These are phyloP conservation scores for Leccinum boreale DNA, from an alignment of 768 basidiomycete species.

Conservation along the genomic window DNA sequence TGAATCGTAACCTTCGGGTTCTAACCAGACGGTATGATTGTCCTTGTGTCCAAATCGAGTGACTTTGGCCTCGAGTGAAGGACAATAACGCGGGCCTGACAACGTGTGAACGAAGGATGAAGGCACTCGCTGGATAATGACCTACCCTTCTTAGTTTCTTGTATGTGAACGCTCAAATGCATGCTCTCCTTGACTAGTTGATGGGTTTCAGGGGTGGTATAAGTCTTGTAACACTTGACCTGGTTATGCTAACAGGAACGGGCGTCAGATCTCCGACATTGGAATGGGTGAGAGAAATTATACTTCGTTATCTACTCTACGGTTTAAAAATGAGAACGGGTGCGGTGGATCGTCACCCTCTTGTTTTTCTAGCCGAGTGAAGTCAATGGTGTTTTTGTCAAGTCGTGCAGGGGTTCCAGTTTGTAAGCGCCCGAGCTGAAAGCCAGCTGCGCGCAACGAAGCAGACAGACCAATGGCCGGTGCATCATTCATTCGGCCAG, in stretches of 20 bases:
- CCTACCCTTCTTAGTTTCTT: conserved; percentile 82
- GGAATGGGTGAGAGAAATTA: conserved; percentile 13
- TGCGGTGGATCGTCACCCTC: conserved; percentile 60
- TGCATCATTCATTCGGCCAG: conserved; percentile 70
- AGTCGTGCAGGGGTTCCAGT: conserved; percentile 86
- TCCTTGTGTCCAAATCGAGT: conserved; percentile 71
- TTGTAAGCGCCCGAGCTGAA: conserved; percentile 80
- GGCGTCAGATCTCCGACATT: background rate
- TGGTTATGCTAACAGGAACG: conserved; percentile 58
- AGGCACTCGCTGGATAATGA: background rate
- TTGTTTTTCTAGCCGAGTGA: conserved; percentile 56
- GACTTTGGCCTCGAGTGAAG: conserved; percentile 86
- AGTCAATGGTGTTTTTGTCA: conserved; percentile 67
- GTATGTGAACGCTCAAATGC: conserved; percentile 78
- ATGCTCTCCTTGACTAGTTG: conserved; percentile 71
- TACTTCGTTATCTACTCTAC: conserved; percentile 68
- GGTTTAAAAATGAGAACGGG: conserved; percentile 77
- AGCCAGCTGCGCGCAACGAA: conserved; percentile 71
- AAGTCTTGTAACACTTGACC: conserved; percentile 67
- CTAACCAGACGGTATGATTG: conserved; percentile 79
- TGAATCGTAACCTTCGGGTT: conserved; percentile 90
- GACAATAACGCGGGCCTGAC: conserved; percentile 86
- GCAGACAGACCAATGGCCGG: conserved; percentile 73
- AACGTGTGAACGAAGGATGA: background rate
- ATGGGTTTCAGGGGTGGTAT: conserved; percentile 72